Evolutionary conservation across 2,329 filamentous ascomycete genomes (phyloP).

Genomic region (Pseudogymnoascus sp.): DNA sequence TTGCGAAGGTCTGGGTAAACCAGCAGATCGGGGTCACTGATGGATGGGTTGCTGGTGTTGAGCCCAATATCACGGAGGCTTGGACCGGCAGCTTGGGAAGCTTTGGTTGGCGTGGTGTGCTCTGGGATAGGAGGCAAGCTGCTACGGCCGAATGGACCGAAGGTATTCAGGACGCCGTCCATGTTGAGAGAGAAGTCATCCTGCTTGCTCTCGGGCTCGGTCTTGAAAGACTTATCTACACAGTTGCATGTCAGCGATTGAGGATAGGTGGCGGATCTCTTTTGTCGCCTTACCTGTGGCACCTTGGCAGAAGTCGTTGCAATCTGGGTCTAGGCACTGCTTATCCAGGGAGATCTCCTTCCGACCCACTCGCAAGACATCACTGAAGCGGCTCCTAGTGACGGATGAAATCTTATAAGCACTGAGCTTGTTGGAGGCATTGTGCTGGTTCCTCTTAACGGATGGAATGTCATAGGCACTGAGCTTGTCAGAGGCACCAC

Average conservation of each 20-base stretch:
- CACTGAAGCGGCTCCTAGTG: background rate
- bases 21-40: background rate
- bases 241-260: background rate
- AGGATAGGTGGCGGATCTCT: background rate
- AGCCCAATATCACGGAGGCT: background rate
- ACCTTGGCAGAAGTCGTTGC: background rate
- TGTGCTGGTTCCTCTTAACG: background rate
- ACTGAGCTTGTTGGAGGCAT: background rate
- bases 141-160: background rate
- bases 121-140: background rate
- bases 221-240: background rate
- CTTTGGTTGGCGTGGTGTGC: background rate
- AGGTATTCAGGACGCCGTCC: background rate
- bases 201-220: background rate
- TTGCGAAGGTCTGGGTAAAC: background rate
- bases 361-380: background rate
- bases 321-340: background rate
- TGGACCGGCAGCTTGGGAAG: background rate
- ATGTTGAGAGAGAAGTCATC: constrained; percentile 3
- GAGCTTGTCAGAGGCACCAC: background rate
- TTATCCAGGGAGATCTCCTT: background rate
- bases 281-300: background rate
- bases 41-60: background rate
- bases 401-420: background rate
- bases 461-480: background rate